A percentile compares a stretch with the other conserved stretches of the same genome.
Conservation (phyloP, 2,329 filamentous ascomycete species). For the Cladosporium sp. region DNA sequence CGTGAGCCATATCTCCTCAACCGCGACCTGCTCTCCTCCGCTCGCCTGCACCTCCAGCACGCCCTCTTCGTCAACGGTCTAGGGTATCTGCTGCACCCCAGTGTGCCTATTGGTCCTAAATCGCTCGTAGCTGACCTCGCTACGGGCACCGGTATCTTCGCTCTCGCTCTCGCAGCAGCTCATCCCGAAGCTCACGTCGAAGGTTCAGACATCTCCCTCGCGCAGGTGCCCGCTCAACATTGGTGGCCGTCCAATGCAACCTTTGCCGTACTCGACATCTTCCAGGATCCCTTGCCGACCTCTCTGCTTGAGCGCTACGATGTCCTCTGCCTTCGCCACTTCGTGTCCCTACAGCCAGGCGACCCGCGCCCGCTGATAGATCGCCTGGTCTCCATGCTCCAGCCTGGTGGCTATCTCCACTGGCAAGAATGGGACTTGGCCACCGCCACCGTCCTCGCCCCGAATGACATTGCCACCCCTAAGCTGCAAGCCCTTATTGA, state of each 20-base stretch:
- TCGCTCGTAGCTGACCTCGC: conserved; percentile 19
- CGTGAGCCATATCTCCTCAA: conserved; percentile 24
- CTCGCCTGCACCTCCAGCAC: conserved; percentile 28
- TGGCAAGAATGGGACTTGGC: conserved; percentile 21
- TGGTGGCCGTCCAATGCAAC: conserved; percentile 20
- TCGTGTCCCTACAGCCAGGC: conserved; percentile 18
- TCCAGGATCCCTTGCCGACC: conserved; percentile 12
- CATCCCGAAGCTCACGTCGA: conserved; percentile 16
- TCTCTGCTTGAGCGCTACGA: conserved; percentile 18
- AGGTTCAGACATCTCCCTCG: conserved; percentile 22
- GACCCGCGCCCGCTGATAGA: conserved; percentile 20
- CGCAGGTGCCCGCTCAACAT: conserved; percentile 15
- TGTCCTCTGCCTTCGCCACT: conserved; percentile 21
- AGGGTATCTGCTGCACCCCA: conserved; percentile 27
- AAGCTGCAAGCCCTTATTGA: background rate
- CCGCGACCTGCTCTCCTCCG: conserved; percentile 17
- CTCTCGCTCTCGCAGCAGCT: conserved; percentile 5
- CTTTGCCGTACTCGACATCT: conserved; percentile 18
- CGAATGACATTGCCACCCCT: background rate
- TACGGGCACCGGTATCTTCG: conserved; percentile 20
- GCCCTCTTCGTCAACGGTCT: conserved; percentile 28
- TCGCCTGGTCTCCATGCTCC: conserved; percentile 19
- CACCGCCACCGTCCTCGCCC: conserved; percentile 11
- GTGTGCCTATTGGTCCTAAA: conserved; percentile 15
- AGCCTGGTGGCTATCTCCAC: conserved; percentile 23